Evolutionary conservation across 805 yeast genomes (phyloP).

Genomic region (Starmerella bacillaris): DNA sequence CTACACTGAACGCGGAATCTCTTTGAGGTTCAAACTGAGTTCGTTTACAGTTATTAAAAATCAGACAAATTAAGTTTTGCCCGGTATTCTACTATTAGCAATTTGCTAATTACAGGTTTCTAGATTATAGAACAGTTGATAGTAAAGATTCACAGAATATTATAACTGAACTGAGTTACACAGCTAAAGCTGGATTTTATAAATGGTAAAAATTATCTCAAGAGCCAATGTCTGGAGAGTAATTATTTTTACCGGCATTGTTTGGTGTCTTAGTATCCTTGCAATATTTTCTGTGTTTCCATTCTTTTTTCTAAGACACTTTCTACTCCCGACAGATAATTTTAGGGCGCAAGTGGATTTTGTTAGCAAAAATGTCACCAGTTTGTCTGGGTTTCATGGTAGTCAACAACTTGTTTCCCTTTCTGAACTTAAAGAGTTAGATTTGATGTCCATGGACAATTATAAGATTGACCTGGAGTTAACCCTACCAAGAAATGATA

Average conservation of each 20-base stretch:
- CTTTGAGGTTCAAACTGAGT: too few species aligned
- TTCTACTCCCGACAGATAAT: slow-evolving; percentile 4
- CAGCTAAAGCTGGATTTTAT: neutral
- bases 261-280: neutral
- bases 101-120: neutral
- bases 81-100: neutral
- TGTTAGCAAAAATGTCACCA: slow-evolving; percentile 5
- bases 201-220: neutral
- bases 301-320: slow-evolving; percentile 4
- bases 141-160: too few species aligned
- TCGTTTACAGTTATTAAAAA: neutral
- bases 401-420: slow-evolving; percentile 6
- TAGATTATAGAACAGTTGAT: neutral
- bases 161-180: too few species aligned
- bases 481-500: slow-evolving; percentile 19
- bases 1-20: too few species aligned
- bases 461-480: slow-evolving; percentile 19
- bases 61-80: too few species aligned
- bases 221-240: neutral
- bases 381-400: neutral
- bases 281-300: slow-evolving; percentile 4
- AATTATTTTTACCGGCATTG: neutral
- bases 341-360: slow-evolving; percentile 7
- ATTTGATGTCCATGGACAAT: slow-evolving; percentile 9
- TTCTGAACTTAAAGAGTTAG: slow-evolving; percentile 2